A percentile compares a stretch with the other conserved stretches of the same genome.
phyloP scores from a whole-genome alignment of 129 eudicot species.

The Flaveria robusta region DNA sequence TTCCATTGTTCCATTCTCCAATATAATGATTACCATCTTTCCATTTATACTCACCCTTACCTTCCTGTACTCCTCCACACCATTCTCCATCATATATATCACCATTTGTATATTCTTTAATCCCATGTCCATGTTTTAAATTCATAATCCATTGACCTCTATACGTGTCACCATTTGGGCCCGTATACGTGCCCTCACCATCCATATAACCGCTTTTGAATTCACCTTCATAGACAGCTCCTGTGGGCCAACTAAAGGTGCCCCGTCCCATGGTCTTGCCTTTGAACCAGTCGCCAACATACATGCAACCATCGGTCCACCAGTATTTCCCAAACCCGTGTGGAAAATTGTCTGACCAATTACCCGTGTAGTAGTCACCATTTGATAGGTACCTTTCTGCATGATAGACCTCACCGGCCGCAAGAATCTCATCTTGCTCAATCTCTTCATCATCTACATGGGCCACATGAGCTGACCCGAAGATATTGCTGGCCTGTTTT shows the following conservation, averaged over 20 bases:
- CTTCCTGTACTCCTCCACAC: constrained; percentile 78
- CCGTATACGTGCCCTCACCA: constrained; percentile 75
- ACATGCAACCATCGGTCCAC: constrained; percentile 97
- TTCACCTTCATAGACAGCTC: constrained; percentile 80
- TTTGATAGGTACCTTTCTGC: constrained; percentile 69
- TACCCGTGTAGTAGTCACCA: constrained; percentile 81
- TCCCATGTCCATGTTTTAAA: constrained; percentile 72
- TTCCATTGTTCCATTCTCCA: constrained; percentile 83
- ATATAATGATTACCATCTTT: constrained; percentile 57
- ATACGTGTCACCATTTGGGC: constrained; percentile 70
- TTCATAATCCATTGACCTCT: constrained; percentile 80
- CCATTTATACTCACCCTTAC: constrained; percentile 81
- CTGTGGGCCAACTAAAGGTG: constrained; percentile 88
- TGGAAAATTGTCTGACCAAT: constrained; percentile 79
- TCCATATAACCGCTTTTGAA: constrained; percentile 91
- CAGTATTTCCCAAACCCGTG: constrained; percentile 90
- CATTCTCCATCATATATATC: constrained; percentile 85
- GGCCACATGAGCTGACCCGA: constrained; percentile 56
- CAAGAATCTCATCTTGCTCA: constrained; percentile 44
- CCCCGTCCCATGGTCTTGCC: constrained; percentile 90
- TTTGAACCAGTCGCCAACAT: constrained; percentile 80
- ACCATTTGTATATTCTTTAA: constrained; percentile 61
- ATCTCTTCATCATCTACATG: constrained; percentile 48
- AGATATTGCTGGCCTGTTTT: constrained; percentile 75
- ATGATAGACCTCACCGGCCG: constrained; percentile 54